Base-by-base conservation (phyloP, 257 asterid species). In the Solanum ahanhuiri region DNA sequence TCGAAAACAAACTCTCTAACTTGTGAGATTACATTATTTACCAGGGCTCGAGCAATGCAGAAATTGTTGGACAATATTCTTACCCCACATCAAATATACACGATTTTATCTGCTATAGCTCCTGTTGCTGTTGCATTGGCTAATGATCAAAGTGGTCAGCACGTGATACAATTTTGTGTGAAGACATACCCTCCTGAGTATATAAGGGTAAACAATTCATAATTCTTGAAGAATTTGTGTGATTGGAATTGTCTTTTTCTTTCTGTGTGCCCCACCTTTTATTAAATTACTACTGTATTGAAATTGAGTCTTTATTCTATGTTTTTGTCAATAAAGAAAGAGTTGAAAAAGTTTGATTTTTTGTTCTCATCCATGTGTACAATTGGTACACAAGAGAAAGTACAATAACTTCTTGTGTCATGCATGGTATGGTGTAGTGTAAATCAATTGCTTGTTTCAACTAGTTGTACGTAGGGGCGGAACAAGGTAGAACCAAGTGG, bases 61-160 rank as follows among this genome's bases (percentile, higher is more conserved):
- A 91, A 89, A 35, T 48, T 96, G 89, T 23, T 95, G 93, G 98
- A 92, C 88, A 90, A 87, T 86, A 89, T 96, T 70, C 90, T 17
- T 51, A 82, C 91, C 3, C 93, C 95, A 0, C 91, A 90, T 83
- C 98, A 96, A 48, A 91, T 90, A 86, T 91, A 91, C 12, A 43
- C 92, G 3, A 87, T 94, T 3, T 76, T 90, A 63, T 81, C 91
- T 17, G 91, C 94, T 25, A 81, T 95, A 30, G 35, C 86, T 79
- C 92, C 84, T 37, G 93, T 89, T 69, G 95, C 88, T 90, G 86
- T 87, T 58, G 57, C 86, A 87, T 88, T 95, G 92, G 91, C 96
- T 11, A 91, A 63, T 81, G 98, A 95, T 54, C 87, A 93, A 75
- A 91, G 88, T 82, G 98, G 97, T n/a, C 95, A 93, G 77, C 95